These are phyloP conservation scores for Ganoderma leucocontextum DNA, from an alignment of 1,284 basidiomycete genomes.

Conservation along the genomic window DNA sequence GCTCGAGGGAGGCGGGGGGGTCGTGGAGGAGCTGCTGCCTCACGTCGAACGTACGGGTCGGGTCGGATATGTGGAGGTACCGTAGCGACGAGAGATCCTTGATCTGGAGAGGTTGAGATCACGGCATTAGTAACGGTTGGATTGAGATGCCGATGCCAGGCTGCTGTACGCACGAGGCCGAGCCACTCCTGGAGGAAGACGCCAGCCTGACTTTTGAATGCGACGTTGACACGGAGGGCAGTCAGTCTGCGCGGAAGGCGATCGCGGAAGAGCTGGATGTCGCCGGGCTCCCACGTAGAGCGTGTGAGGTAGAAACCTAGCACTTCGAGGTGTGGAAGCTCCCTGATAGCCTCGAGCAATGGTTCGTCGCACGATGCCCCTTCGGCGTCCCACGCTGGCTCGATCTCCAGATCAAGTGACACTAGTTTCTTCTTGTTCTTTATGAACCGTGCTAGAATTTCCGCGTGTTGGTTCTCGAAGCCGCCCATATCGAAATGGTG, in stretches of 20 bases:
- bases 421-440: background rate
- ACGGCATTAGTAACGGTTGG: no score
- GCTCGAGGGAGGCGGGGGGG: slow-evolving; percentile 13
- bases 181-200: background rate
- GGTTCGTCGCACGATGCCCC: background rate
- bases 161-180: slow-evolving; percentile 1
- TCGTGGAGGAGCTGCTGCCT: slow-evolving; percentile 13
- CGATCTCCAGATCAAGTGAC: background rate
- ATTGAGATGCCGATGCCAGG: background rate
- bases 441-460: background rate
- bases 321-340: background rate
- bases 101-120: background rate
- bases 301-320: background rate
- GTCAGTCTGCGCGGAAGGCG: background rate
- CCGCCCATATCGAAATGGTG: background rate
- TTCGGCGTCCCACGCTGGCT: background rate
- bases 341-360: background rate
- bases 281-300: background rate
- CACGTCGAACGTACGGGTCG: background rate
- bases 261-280: background rate
- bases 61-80: slow-evolving; percentile 18
- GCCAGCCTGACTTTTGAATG: background rate
- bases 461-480: background rate
- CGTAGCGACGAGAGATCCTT: background rate
- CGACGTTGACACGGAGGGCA: slow-evolving; percentile 2